Conservation (phyloP, 2,329 filamentous ascomycete genomes). For the Talaromyces rugulosus region DNA sequence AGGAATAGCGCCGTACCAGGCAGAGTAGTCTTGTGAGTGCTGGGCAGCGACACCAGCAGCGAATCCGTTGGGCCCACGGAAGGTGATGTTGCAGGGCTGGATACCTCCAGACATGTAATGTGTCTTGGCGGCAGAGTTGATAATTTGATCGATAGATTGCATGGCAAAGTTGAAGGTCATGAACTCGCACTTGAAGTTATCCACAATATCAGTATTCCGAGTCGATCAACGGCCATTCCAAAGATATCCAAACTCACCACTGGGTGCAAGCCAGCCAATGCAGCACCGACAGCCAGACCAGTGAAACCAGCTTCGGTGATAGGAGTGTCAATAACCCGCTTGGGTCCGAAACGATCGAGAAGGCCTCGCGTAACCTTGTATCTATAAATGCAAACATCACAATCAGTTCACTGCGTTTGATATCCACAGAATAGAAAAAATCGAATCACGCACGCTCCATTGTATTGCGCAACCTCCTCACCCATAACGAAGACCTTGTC, state of each 20-base stretch:
- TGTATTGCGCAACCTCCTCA: constrained; percentile 99
- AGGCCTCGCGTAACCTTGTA: constrained; percentile 99
- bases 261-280: constrained; percentile 88
- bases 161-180: constrained; percentile 99
- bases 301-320: constrained; percentile 97
- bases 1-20: constrained; percentile 98
- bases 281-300: constrained; percentile 90
- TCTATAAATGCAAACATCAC: constrained; percentile 33
- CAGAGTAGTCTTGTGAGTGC: constrained; percentile 98
- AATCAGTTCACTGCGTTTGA: constrained; percentile 33
- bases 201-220: constrained; percentile 4
- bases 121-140: constrained; percentile 98
- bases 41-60: constrained; percentile 92
- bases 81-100: constrained; percentile 99
- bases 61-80: constrained; percentile 98
- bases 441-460: constrained; percentile 66
- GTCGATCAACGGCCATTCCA: constrained; percentile 4
- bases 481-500: constrained; percentile 93
- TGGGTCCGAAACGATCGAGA: constrained; percentile 93
- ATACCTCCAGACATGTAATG: constrained; percentile 99
- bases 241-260: constrained; percentile 61
- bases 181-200: constrained; percentile 75
- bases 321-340: constrained; percentile 95
- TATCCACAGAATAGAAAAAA: not conserved
- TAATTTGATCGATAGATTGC: constrained; percentile 99